phyloP scores from a whole-genome alignment of 305 asterid species.

The Solanum chacoense region DNA sequence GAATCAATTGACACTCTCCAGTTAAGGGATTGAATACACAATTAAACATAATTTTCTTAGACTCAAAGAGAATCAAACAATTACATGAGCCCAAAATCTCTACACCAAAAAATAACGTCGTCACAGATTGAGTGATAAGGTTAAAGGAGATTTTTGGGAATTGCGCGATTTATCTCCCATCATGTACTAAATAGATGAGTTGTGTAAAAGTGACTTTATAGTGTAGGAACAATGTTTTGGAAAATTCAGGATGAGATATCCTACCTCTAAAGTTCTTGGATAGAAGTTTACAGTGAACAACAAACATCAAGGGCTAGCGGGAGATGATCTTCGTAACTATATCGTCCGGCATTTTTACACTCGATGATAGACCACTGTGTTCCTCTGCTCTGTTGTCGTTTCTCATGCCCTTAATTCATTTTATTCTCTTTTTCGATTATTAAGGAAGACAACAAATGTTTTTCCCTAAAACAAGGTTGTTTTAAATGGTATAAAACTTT shows the following conservation, averaged over 20 bases:
- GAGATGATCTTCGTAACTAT: not conserved
- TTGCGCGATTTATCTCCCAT: not conserved
- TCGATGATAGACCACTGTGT: not conserved
- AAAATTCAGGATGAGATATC: not conserved
- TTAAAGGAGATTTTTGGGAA: not conserved
- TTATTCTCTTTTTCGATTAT: no score
- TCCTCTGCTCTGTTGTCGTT: not conserved
- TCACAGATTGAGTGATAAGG: not conserved
- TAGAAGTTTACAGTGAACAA: not conserved
- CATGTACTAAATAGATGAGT: not conserved
- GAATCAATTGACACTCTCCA: not conserved
- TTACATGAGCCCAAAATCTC: not conserved
- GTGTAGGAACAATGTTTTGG: not conserved
- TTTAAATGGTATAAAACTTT: not conserved
- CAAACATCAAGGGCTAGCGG: not conserved
- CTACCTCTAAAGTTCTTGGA: not conserved
- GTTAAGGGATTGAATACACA: not conserved
- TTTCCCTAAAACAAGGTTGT: not conserved
- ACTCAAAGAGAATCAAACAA: not conserved
- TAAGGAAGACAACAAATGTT: not conserved
- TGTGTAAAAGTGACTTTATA: not conserved
- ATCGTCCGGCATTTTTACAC: not conserved
- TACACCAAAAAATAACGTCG: not conserved
- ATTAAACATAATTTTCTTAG: not conserved
- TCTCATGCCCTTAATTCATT: not conserved